These are phyloP conservation scores for Penicillium brevicompactum DNA, from an alignment of 2,329 filamentous ascomycete genomes.

Conservation along the genomic window DNA sequence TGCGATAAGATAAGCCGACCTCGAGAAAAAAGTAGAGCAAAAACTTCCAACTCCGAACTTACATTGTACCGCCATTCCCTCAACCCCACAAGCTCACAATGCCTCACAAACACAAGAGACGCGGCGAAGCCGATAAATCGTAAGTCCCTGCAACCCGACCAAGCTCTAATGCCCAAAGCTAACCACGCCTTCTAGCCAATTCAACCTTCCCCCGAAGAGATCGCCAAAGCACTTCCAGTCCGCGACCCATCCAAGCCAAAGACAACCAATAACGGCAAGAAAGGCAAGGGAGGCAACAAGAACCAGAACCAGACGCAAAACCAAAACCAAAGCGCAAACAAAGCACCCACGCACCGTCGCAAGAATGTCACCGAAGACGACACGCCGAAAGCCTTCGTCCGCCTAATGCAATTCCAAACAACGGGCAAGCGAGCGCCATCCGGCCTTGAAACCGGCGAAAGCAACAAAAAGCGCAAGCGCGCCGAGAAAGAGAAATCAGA, in stretches of 20 bases:
- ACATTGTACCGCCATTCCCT: slow-evolving; percentile 6
- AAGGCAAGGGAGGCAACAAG: slow-evolving; percentile 39
- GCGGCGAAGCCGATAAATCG: slow-evolving; percentile 51
- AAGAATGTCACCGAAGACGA: slow-evolving; percentile 63
- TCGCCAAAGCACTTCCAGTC: slow-evolving; percentile 62
- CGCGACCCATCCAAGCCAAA: slow-evolving; percentile 50
- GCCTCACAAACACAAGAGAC: slow-evolving; percentile 84
- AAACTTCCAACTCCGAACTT: slow-evolving; percentile 7
- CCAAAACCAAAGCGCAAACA: slow-evolving; percentile 25
- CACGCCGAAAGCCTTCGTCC: slow-evolving; percentile 82
- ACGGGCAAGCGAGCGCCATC: slow-evolving; percentile 60
- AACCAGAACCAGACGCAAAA: slow-evolving; percentile 23
- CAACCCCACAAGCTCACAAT: slow-evolving; percentile 49
- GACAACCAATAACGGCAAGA: slow-evolving; percentile 18
- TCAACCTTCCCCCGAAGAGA: slow-evolving; percentile 63
- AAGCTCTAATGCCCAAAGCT: neutral
- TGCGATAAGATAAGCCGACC: slow-evolving; percentile 22
- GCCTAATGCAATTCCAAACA: slow-evolving; percentile 74
- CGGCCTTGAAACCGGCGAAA: slow-evolving; percentile 62
- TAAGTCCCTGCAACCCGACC: slow-evolving; percentile 36
- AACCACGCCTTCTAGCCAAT: slow-evolving; percentile 36
- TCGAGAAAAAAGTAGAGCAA: slow-evolving; percentile 20
- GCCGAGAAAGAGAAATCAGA: slow-evolving; percentile 12
- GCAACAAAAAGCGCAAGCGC: slow-evolving; percentile 52
- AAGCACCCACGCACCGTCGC: slow-evolving; percentile 45